A percentile compares a stretch with the other conserved stretches of the same genome.
Evolutionary conservation across 768 basidiomycete genomes (phyloP).

Genomic region (Mycena leptocephala): DNA sequence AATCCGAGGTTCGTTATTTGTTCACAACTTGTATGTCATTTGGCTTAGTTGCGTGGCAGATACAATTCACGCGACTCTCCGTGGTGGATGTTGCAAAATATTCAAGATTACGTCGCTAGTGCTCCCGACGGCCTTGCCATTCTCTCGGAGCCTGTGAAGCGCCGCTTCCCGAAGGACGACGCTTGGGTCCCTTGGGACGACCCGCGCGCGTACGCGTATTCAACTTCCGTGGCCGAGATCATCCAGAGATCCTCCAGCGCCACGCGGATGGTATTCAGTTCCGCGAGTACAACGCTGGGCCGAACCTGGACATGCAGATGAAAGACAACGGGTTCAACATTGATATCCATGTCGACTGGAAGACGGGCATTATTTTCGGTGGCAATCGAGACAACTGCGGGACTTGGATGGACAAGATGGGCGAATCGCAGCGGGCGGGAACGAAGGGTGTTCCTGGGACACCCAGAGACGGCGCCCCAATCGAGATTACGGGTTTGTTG

Average conservation of each 20-base stretch:
- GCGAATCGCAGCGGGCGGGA: slow-evolving; percentile 91
- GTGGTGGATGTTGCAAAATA: slow-evolving; percentile 99
- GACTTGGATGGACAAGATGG: slow-evolving; percentile 99
- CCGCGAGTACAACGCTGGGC: slow-evolving; percentile 96
- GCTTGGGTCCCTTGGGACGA: slow-evolving; percentile 96
- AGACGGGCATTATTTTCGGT: slow-evolving; percentile 90
- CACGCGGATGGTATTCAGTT: slow-evolving; percentile 95
- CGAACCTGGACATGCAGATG: slow-evolving; percentile 99
- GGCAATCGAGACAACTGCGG: slow-evolving; percentile 92
- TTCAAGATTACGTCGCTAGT: slow-evolving; percentile 91
- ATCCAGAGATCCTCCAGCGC: slow-evolving; percentile 95
- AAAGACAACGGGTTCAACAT: slow-evolving; percentile 93
- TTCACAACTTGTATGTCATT: not conserved
- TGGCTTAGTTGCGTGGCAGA: slow-evolving; percentile 52
- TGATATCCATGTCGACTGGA: slow-evolving; percentile 96
- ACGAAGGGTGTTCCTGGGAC: slow-evolving; percentile 98
- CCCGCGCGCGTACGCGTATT: slow-evolving; percentile 84
- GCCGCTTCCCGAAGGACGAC: slow-evolving; percentile 96
- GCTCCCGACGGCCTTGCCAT: slow-evolving; percentile 90
- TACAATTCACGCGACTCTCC: slow-evolving; percentile 98
- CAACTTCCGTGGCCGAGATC: slow-evolving; percentile 91
- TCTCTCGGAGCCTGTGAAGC: slow-evolving; percentile 85
- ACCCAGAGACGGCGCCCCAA: slow-evolving; percentile 94
- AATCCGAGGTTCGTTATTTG: slow-evolving; percentile 76
- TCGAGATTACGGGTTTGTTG: slow-evolving; percentile 95